A percentile compares a stretch with the other conserved stretches of the same genome.
Conservation (phyloP, 2,329 filamentous ascomycete genomes). For the Westerdykella ornata region DNA sequence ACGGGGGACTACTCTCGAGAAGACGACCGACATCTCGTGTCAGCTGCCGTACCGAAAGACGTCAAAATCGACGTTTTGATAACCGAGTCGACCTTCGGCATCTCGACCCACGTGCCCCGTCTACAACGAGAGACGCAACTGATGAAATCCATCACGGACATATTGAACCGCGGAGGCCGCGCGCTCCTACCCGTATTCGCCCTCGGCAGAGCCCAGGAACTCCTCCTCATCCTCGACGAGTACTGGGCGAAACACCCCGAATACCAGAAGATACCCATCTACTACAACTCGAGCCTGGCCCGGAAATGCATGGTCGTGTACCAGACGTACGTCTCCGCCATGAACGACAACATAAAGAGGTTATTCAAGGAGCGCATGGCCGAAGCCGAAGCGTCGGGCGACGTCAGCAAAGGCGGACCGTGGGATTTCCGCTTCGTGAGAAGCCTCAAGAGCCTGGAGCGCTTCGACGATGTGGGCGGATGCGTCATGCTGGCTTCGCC, state of each 20-base stretch:
- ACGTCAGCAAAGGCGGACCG: constrained; percentile 68
- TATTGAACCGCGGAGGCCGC: constrained; percentile 84
- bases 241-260: constrained; percentile 90
- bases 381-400: constrained; percentile 74
- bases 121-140: constrained; percentile 85
- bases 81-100: constrained; percentile 94
- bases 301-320: constrained; percentile 98
- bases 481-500: constrained; percentile 97
- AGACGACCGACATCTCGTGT: constrained; percentile 90
- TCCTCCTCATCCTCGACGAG: constrained; percentile 90
- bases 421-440: constrained; percentile 97
- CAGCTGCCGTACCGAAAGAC: constrained; percentile 79
- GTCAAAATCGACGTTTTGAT: constrained; percentile 95
- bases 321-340: constrained; percentile 93
- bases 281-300: constrained; percentile 93
- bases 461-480: constrained; percentile 90
- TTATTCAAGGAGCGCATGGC: constrained; percentile 91
- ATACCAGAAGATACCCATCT: constrained; percentile 86
- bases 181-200: constrained; percentile 95
- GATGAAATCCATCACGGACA: constrained; percentile 90
- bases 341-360: constrained; percentile 98
- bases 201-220: constrained; percentile 84
- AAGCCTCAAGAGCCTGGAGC: constrained; percentile 83
- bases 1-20: constrained; percentile 97
- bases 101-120: constrained; percentile 85